These are phyloP conservation scores for Arthrinium phaeospermum DNA, from an alignment of 2,329 filamentous ascomycete genomes.

Conservation along the genomic window DNA sequence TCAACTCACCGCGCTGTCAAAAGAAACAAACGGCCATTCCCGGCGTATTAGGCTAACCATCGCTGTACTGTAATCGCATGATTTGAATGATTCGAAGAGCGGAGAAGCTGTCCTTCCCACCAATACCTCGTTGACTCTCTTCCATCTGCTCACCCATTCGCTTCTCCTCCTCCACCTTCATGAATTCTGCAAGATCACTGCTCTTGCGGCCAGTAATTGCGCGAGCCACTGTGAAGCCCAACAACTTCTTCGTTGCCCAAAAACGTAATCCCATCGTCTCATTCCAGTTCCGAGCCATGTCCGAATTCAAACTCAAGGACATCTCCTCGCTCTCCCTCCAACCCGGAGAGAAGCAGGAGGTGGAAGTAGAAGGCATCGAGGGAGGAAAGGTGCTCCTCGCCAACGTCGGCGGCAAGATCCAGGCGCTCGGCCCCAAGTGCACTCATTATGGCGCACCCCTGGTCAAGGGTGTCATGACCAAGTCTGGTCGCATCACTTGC, in stretches of 20 bases:
- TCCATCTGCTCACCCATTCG: background rate
- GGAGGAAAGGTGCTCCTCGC: conserved; percentile 85
- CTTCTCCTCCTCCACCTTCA: background rate
- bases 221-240: conserved; percentile 11
- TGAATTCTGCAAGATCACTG: conserved; percentile 8
- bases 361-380: conserved; percentile 87
- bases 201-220: conserved; percentile 7
- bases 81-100: background rate
- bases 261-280: background rate
- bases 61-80: conserved; percentile 16
- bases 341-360: conserved; percentile 84
- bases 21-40: conserved; percentile 8
- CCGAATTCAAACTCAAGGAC: conserved; percentile 76
- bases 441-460: conserved; percentile 93
- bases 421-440: conserved; percentile 84
- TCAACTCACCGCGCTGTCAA: background rate
- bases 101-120: conserved; percentile 2
- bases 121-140: background rate
- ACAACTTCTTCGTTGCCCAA: conserved; percentile 1
- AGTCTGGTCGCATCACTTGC: conserved; percentile 84
- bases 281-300: conserved; percentile 48
- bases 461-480: conserved; percentile 82
- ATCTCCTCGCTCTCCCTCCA: conserved; percentile 76
- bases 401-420: conserved; percentile 76
- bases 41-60: background rate